These are phyloP conservation scores for Cryptosporidium meleagridis DNA, from an alignment of 169 alveolate species.

Conservation along the genomic window DNA sequence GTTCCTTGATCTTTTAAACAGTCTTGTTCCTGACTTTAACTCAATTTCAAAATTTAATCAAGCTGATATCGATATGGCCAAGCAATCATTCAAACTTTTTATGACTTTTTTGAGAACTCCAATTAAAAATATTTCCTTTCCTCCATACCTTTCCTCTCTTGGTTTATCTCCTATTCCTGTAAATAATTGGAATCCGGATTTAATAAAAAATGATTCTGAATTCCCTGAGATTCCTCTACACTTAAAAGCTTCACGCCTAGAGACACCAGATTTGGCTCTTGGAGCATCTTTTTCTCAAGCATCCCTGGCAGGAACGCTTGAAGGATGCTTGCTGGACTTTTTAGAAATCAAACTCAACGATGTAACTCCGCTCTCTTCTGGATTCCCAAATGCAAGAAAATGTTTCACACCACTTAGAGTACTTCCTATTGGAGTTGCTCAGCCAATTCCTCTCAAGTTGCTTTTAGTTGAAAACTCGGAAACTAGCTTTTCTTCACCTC, in stretches of 20 bases:
- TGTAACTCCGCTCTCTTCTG: slow-evolving; percentile 59
- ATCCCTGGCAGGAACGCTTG: slow-evolving; percentile 44
- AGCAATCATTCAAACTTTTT: slow-evolving; percentile 46
- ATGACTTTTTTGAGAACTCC: slow-evolving; percentile 43
- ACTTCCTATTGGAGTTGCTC: slow-evolving; percentile 55
- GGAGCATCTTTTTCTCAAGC: slow-evolving; percentile 61
- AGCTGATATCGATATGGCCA: slow-evolving; percentile 36
- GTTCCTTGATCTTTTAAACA: slow-evolving; percentile 49
- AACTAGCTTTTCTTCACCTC: slow-evolving; percentile 49
- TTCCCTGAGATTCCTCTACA: slow-evolving; percentile 20
- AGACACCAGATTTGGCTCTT: slow-evolving; percentile 21
- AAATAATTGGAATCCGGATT: slow-evolving; percentile 26
- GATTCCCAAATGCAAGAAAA: slow-evolving; percentile 62
- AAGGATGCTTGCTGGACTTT: slow-evolving; percentile 57
- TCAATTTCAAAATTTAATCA: slow-evolving; percentile 9
- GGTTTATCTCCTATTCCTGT: slow-evolving; percentile 33
- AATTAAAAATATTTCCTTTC: slow-evolving; percentile 12
- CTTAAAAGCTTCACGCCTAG: slow-evolving; percentile 22
- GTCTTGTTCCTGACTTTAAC: slow-evolving; percentile 57
- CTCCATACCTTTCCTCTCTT: slow-evolving; percentile 53
- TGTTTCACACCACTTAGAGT: slow-evolving; percentile 59
- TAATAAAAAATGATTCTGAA: neutral
- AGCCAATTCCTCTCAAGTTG: slow-evolving; percentile 42
- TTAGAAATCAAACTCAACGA: slow-evolving; percentile 36
- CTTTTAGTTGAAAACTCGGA: slow-evolving; percentile 27